Base-by-base conservation (phyloP, 164 flowering plant species). In the Sextonia rubra region DNA sequence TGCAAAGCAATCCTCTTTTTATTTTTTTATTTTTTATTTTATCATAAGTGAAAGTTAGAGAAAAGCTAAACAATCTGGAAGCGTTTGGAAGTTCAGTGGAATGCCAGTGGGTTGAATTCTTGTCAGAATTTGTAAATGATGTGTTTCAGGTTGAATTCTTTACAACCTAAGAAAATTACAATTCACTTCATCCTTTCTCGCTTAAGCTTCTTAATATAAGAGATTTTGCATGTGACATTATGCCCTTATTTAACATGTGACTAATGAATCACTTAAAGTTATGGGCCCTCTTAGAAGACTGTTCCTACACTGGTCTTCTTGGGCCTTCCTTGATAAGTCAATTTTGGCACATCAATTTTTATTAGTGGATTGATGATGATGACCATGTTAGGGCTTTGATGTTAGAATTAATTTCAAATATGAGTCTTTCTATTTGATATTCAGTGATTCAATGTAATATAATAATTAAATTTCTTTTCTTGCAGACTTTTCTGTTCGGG, bases 401-500 rank as follows among this genome's bases (percentile, higher is more conserved):
- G 18, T 52, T 18, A 3, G 20, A 52, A 3, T 52, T 52, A 12
- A 14, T 52, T 52, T 52, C 6, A 17, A 52, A 18, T 52, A 11
- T 52, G 58, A 4, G 14, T 14, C 20, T 14, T 17, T 32, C 44
- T 32, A 32, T 32, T 32, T 32, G 44, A 52, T 52, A 52, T 52
- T 4, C 58, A 52, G 58, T 15, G 17, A 15, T 64, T 29, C 20
- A 17, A 8, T 30, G 3, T 64, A 27, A 12, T 30, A 17, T 64
- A 27, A 12, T 27, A 26, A 32, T 66, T 37, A 44, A 32, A 58
- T 7, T 8, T 60, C 24, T 25, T 55, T 75, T 37, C 66, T 0
- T 72, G 73, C 89, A 90, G 96, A 87, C 75, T 79, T 82, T 73
- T 77, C 78, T 7, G 71, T 77, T 23, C 74, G 85, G 8, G 95